Evolutionary conservation across 208 protist genomes (phyloP).

Genomic region (Zelonia costaricensis): DNA sequence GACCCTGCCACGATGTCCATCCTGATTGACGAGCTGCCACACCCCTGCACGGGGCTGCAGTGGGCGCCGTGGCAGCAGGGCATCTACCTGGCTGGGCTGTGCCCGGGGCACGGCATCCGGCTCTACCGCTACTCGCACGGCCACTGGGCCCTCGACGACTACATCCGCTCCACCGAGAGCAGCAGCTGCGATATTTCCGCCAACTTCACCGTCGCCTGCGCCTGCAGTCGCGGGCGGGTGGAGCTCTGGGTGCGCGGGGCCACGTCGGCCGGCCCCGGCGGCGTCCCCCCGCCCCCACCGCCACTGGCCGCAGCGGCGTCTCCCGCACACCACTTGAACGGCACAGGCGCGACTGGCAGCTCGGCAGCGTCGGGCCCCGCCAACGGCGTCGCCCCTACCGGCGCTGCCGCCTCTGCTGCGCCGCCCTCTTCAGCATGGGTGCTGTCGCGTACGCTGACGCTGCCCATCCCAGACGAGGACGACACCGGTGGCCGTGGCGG

Average conservation of each 20-base stretch:
- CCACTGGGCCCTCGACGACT: conserved; percentile 70
- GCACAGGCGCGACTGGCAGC: neutral
- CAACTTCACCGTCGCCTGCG: conserved; percentile 74
- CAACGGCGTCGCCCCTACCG: no score
- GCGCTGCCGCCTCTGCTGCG: neutral
- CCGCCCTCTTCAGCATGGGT: conserved; percentile 22
- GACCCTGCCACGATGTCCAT: conserved; percentile 49
- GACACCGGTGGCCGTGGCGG: neutral
- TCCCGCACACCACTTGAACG: no score
- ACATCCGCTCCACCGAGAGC: conserved; percentile 49
- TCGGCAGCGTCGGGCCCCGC: no score
- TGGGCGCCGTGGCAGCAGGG: conserved; percentile 90
- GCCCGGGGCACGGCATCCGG: conserved; percentile 50
- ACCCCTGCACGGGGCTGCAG: conserved; percentile 58
- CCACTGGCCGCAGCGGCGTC: no score
- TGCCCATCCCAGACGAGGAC: conserved; percentile 16
- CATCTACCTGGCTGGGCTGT: conserved; percentile 65
- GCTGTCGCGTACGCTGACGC: conserved; percentile 14
- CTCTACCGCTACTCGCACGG: conserved; percentile 84
- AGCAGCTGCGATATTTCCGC: conserved; percentile 60
- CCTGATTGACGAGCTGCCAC: conserved; percentile 58
- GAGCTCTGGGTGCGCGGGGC: conserved; percentile 39
- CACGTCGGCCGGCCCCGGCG: neutral
- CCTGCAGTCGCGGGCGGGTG: conserved; percentile 48
- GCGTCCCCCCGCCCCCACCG: no score